phyloP scores from a whole-genome alignment of 371 early-diverging fungal genomes.

The Rhizopus stolonifer region DNA sequence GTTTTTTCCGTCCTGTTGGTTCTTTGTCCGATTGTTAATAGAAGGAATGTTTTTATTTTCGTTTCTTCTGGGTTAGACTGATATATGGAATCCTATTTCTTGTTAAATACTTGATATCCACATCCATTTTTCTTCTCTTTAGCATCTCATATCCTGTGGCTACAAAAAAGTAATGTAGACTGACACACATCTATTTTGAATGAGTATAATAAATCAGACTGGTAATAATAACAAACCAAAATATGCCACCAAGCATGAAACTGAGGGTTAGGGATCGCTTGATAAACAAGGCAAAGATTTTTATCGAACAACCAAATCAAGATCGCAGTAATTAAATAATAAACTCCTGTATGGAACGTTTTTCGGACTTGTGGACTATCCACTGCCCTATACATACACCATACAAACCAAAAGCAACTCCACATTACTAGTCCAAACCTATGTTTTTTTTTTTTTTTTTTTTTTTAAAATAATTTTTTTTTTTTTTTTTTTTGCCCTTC shows the following conservation, averaged over 20 bases:
- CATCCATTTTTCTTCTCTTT: not conserved
- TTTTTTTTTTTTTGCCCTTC: not conserved
- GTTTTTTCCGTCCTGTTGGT: slow-evolving; percentile 1
- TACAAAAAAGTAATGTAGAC: slow-evolving; percentile 18
- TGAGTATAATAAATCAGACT: not conserved
- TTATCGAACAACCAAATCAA: slow-evolving; percentile 44
- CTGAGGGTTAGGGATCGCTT: slow-evolving; percentile 33
- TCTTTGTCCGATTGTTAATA: slow-evolving; percentile 2
- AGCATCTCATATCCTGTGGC: slow-evolving; percentile 11
- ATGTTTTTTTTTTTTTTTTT: too few relatives aligned
- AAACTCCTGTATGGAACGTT: slow-evolving; percentile 33
- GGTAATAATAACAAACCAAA: not conserved
- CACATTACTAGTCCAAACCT: slow-evolving; percentile 49
- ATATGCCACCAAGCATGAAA: slow-evolving; percentile 24
- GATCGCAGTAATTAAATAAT: slow-evolving; percentile 28
- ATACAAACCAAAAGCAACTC: slow-evolving; percentile 41
- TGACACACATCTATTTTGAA: slow-evolving; percentile 10
- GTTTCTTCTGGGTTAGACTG: not conserved
- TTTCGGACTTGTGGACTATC: slow-evolving; percentile 17
- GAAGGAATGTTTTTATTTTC: not conserved
- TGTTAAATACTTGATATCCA: slow-evolving; percentile 3
- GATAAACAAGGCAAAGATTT: slow-evolving; percentile 37
- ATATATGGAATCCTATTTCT: not conserved
- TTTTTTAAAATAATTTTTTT: not conserved
- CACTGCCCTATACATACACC: slow-evolving; percentile 31